Conservation (phyloP, 352 stramenopile species). For the Peronospora farinosa region DNA sequence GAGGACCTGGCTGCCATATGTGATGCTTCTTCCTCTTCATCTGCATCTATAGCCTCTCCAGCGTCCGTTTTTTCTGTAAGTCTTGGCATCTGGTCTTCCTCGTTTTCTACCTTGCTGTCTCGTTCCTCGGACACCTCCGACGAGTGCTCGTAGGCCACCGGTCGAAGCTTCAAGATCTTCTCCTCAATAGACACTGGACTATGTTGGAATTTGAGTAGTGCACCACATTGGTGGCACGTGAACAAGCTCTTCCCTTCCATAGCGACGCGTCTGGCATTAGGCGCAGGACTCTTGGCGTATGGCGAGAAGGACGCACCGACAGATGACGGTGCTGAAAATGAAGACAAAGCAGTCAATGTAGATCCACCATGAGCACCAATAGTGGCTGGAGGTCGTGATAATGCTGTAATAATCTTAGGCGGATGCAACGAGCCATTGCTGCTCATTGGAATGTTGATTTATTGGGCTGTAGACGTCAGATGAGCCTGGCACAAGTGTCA, state of each 20-base stretch:
- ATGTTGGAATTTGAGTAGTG: constrained; percentile 65
- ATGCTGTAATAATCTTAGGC: constrained; percentile 24
- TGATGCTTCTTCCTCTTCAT: constrained; percentile 27
- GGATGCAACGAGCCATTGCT: constrained; percentile 23
- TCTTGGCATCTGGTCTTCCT: constrained; percentile 23
- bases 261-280: constrained; percentile 26
- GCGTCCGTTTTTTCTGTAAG: constrained; percentile 29
- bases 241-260: constrained; percentile 78
- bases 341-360: not conserved
- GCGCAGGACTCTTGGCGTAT: constrained; percentile 20
- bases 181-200: constrained; percentile 59
- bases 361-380: constrained; percentile 2
- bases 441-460: constrained; percentile 19
- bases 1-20: constrained; percentile 19
- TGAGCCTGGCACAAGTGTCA: not conserved
- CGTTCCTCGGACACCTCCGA: constrained; percentile 17
- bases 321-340: constrained; percentile 20
- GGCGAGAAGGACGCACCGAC: constrained; percentile 24
- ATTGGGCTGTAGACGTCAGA: constrained; percentile 4
- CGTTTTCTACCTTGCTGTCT: constrained; percentile 19
- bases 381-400: constrained; percentile 22
- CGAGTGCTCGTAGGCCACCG: constrained; percentile 35
- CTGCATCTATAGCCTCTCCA: constrained; percentile 27
- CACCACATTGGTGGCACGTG: constrained; percentile 63
- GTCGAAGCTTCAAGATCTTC: constrained; percentile 47